phyloP scores from a whole-genome alignment of 768 basidiomycete species.

The Dioszegia crocea region DNA sequence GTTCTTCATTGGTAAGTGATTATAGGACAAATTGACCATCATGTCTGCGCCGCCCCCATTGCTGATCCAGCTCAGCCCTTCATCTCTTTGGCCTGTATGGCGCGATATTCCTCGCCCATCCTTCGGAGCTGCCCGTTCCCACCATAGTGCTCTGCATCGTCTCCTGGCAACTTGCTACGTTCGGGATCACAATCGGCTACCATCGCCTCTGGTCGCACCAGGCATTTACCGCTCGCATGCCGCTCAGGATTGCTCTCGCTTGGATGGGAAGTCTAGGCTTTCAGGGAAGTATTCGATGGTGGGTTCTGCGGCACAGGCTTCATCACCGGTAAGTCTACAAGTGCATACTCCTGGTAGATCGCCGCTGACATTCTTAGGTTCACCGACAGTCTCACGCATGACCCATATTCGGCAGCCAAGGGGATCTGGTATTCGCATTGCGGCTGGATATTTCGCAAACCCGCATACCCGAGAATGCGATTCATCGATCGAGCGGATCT shows the following conservation, averaged over 20 bases:
- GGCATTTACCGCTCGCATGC: constrained; percentile 60
- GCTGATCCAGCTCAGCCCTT: constrained; percentile 43
- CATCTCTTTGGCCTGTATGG: constrained; percentile 62
- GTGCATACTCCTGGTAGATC: too few relatives aligned
- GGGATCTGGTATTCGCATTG: constrained; percentile 73
- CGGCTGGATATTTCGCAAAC: constrained; percentile 82
- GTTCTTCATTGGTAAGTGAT: constrained; percentile 28
- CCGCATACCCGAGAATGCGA: constrained; percentile 61
- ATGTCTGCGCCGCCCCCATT: background rate
- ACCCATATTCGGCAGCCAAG: constrained; percentile 66
- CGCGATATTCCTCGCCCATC: constrained; percentile 55
- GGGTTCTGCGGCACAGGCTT: constrained; percentile 62
- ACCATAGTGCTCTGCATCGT: constrained; percentile 59
- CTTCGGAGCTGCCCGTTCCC: constrained; percentile 51
- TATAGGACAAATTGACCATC: too few relatives aligned
- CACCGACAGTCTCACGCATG: constrained; percentile 63
- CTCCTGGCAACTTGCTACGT: constrained; percentile 66
- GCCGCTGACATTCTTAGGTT: constrained; percentile 20
- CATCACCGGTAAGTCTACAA: constrained; percentile 59
- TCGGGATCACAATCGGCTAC: constrained; percentile 61
- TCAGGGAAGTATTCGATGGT: constrained; percentile 77
- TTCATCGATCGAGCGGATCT: constrained; percentile 67
- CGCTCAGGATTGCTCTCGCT: constrained; percentile 61
- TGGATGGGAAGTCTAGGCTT: constrained; percentile 68
- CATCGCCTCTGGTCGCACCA: constrained; percentile 75